phyloP scores from a whole-genome alignment of 257 asterid species.

The Penstemon barbatus region DNA sequence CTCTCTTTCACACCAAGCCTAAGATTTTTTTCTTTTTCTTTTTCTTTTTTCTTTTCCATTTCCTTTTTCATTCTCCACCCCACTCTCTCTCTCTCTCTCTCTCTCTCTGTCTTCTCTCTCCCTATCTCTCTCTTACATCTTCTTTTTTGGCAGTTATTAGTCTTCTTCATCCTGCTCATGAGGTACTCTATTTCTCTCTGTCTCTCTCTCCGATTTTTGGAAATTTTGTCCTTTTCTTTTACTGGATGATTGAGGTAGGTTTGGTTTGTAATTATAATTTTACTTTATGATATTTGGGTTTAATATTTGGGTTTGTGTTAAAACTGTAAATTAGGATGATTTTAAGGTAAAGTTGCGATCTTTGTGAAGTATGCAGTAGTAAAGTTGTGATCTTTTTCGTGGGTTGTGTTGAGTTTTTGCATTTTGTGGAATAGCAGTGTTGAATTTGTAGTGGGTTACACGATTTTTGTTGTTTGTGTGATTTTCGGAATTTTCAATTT shows the following conservation, averaged over 20 bases:
- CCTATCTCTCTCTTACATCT: slow-evolving; percentile 30
- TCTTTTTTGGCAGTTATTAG: slow-evolving; percentile 43
- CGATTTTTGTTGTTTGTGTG: too few species aligned
- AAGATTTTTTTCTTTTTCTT: neutral
- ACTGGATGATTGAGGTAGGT: slow-evolving; percentile 42
- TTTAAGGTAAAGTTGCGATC: slow-evolving; percentile 30
- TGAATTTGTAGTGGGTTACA: neutral
- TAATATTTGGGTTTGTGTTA: slow-evolving; percentile 32
- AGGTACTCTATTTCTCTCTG: slow-evolving; percentile 37
- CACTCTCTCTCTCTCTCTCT: neutral
- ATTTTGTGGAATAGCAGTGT: slow-evolving; percentile 21
- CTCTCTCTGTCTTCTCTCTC: slow-evolving; percentile 20
- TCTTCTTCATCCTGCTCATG: slow-evolving; percentile 35
- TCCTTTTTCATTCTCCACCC: neutral
- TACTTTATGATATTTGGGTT: slow-evolving; percentile 10
- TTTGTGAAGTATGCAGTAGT: slow-evolving; percentile 21
- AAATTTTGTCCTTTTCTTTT: slow-evolving; percentile 21
- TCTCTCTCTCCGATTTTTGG: slow-evolving; percentile 13
- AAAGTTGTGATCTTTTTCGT: slow-evolving; percentile 33
- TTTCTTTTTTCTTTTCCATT: neutral
- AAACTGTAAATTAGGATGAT: slow-evolving; percentile 21
- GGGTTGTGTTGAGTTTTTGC: slow-evolving; percentile 32
- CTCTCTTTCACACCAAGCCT: slow-evolving; percentile 31
- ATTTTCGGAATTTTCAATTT: too few species aligned
- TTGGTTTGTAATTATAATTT: slow-evolving; percentile 25